Conservation (phyloP, 305 asterid genomes). For the Rubia occidens region DNA sequence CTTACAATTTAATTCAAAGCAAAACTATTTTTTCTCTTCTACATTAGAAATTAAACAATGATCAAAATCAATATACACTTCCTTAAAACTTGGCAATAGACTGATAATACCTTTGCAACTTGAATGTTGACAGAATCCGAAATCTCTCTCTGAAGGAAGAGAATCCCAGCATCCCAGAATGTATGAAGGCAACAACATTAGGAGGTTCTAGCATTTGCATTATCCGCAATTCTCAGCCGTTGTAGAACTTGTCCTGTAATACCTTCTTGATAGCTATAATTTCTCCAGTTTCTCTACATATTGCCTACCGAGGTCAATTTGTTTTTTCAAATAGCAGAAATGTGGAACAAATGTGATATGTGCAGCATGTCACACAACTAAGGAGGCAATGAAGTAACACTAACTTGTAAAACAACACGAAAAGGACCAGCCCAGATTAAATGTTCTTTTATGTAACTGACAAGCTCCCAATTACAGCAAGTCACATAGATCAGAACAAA, state of each 20-base stretch:
- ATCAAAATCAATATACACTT: no score
- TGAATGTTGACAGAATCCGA: constrained; percentile 74
- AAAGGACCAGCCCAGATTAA: constrained; percentile 92
- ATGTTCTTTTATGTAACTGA: constrained; percentile 89
- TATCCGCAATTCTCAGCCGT: no score
- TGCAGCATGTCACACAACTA: constrained; percentile 3
- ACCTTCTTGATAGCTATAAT: no score
- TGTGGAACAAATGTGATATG: background rate
- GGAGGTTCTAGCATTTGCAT: no score
- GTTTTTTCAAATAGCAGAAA: no score
- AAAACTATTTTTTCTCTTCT: background rate
- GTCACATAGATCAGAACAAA: constrained; percentile 6
- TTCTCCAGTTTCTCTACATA: no score
- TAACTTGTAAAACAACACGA: constrained; percentile 89
- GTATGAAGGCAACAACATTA: no score
- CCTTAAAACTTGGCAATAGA: background rate
- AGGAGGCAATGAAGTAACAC: constrained; percentile 15
- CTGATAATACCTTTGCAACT: constrained; percentile 69
- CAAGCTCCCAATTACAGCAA: constrained; percentile 47
- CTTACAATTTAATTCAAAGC: background rate
- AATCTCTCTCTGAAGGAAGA: constrained; percentile 89
- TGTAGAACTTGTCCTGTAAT: no score
- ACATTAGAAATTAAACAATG: background rate
- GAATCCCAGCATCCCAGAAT: constrained; percentile 53
- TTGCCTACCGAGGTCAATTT: no score